A percentile compares a stretch with the other conserved stretches of the same genome.
phyloP scores from a whole-genome alignment of 768 basidiomycete species.

The Collybia nuda region DNA sequence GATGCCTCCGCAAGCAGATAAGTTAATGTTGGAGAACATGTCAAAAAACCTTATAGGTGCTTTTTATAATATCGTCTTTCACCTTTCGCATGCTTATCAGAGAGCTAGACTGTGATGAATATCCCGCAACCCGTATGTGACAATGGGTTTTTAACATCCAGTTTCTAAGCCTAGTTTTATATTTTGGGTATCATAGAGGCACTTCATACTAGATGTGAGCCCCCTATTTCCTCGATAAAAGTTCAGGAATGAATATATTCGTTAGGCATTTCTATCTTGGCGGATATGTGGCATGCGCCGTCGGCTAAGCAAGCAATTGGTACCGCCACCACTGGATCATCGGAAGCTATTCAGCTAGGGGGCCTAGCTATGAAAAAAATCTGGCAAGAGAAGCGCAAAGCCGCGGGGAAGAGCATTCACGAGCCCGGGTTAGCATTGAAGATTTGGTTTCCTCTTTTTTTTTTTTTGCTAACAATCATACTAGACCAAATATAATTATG shows the following conservation, averaged over 20 bases:
- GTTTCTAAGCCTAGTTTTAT: not conserved
- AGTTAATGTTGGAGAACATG: constrained; percentile 61
- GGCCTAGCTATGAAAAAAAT: constrained; percentile 73
- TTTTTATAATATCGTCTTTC: not conserved
- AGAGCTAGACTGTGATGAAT: constrained; percentile 52
- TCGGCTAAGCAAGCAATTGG: constrained; percentile 62
- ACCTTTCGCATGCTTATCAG: constrained; percentile 1
- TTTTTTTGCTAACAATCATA: not conserved
- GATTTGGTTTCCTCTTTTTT: not conserved
- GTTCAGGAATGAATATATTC: not conserved
- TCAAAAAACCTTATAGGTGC: constrained; percentile 62
- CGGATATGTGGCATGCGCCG: constrained; percentile 70
- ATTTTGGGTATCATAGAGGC: constrained; percentile 28
- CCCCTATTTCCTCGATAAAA: not conserved
- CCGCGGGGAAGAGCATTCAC: constrained; percentile 68
- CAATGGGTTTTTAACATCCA: not conserved
- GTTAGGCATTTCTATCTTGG: constrained; percentile 48
- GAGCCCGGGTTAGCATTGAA: constrained; percentile 60
- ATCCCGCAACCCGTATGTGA: constrained; percentile 58
- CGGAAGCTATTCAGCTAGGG: constrained; percentile 74
- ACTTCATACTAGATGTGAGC: constrained; percentile 52
- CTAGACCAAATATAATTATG: constrained; percentile 63
- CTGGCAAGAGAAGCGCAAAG: constrained; percentile 69
- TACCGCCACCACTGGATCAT: constrained; percentile 70
- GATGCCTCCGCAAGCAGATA: constrained; percentile 55